Base-by-base conservation (phyloP, 208 protist genomes). In the Leishmania turanica region DNA sequence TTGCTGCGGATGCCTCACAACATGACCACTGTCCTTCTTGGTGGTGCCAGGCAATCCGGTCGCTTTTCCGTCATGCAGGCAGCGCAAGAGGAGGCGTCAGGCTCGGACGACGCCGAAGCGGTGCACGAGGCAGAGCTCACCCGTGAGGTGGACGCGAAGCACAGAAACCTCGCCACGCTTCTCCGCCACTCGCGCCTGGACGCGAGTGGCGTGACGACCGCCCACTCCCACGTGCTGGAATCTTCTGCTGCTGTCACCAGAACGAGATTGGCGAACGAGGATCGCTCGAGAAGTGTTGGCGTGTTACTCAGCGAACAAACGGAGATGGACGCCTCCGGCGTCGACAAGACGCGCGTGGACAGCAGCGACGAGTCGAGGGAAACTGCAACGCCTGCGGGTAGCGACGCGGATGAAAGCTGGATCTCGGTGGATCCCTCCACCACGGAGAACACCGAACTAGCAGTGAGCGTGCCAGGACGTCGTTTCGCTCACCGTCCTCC, bases 91-190 rank as follows among this genome's bases (percentile, higher is more conserved):
- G 11, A 24, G 15, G 9, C 73, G 7, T 17, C 51, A 21, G 8
- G 27, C 24, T 40, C 13, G n/a, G 2, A 58, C 24, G 64, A 47
- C 7, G 31, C 27, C 7, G 76, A 70, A n/a, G 71, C n/a, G 24
- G 24, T 15, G 2, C 7, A 40, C n/a, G 51, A 49, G 49, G 3
- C 42, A n/a, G 49, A 51, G 34, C 0, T 62, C 31, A 64, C 75
- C 24, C 65, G 31, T 11, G 68, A 81, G 8, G 75, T 87, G n/a
- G 71, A 75, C 34, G 71, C 84, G 8, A 87, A 79, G 79, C 84
- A 81, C 56, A 45, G 70, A 8, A 76, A 87, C 71, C 54, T 87
- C n/a, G 47, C 71, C 7, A 64, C 66, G 1, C 71, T 84, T 27
- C 79, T 84, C 2, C 58, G 60, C 42, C 65, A 64, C 53, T 84